Conservation (phyloP, 2,329 filamentous ascomycete species). For the Aspergillus floridensis region DNA sequence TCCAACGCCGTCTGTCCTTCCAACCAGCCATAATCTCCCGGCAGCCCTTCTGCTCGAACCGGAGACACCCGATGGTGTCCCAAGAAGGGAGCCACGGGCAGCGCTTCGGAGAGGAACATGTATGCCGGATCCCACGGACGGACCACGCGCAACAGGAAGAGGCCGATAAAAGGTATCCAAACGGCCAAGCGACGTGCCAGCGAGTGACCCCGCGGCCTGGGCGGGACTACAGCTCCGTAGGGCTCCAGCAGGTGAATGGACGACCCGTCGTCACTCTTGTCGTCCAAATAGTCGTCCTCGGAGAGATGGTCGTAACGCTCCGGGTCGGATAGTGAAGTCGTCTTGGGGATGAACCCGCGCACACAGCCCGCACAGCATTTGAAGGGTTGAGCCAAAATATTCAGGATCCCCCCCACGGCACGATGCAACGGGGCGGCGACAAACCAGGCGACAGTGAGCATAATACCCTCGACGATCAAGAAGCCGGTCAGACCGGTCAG, state of each 20-base stretch:
- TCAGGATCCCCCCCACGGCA: conserved; percentile 25
- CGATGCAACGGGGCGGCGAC: conserved; percentile 25
- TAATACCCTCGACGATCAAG: conserved; percentile 29
- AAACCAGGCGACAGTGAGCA: conserved; percentile 26
- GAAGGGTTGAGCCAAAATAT: conserved; percentile 24
- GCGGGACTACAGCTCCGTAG: conserved; percentile 1
- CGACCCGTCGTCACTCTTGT: conserved; percentile 26
- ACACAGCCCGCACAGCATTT: conserved; percentile 15
- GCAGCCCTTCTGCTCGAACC: conserved; percentile 19
- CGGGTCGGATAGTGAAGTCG: conserved; percentile 17
- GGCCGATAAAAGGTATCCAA: conserved; percentile 21
- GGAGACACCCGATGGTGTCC: conserved; percentile 20
- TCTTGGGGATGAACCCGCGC: conserved; percentile 7
- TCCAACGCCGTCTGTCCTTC: conserved; percentile 19
- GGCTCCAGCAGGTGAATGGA: conserved; percentile 18
- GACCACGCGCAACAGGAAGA: conserved; percentile 26
- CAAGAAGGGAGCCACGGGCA: conserved; percentile 24
- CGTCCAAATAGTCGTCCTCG: conserved; percentile 22
- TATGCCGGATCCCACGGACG: conserved; percentile 29
- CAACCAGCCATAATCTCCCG: conserved; percentile 22
- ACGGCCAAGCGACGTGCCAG: conserved; percentile 17
- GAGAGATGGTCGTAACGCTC: conserved; percentile 26
- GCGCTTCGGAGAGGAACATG: conserved; percentile 26
- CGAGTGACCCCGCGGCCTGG: conserved; percentile 10
- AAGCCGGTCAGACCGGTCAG: conserved; percentile 35